A percentile compares a stretch with the other conserved stretches of the same genome.
Evolutionary conservation across 2,329 filamentous ascomycete genomes (phyloP).

Genomic region (Endoconidiophora polonica): DNA sequence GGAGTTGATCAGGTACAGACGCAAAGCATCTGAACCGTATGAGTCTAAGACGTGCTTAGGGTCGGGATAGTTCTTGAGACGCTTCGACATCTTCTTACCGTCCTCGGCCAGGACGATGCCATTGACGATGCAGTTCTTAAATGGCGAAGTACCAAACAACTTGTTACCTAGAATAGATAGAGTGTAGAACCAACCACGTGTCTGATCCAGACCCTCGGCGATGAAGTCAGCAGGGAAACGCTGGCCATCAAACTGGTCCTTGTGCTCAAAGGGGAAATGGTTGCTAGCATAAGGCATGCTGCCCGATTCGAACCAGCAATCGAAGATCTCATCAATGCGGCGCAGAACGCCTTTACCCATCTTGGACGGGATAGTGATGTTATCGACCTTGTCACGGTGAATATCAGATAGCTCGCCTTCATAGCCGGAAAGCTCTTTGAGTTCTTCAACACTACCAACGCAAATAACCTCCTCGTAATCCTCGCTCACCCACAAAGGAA

Average conservation of each 20-base stretch:
- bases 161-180: conserved; percentile 17
- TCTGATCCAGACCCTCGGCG: conserved; percentile 18
- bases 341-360: conserved; percentile 16
- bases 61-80: conserved; percentile 18
- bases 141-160: conserved; percentile 17
- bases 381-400: conserved; percentile 17
- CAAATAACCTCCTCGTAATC: conserved; percentile 17
- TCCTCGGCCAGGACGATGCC: conserved; percentile 18
- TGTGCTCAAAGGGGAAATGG: conserved; percentile 18
- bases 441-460: conserved; percentile 16
- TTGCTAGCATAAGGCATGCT: conserved; percentile 18
- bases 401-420: conserved; percentile 15
- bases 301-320: conserved; percentile 19
- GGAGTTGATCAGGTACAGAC: conserved; percentile 19
- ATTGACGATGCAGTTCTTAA: conserved; percentile 18
- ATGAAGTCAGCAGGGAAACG: conserved; percentile 18
- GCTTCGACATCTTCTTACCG: conserved; percentile 19
- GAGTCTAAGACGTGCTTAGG: conserved; percentile 15
- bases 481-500: conserved; percentile 18
- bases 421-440: conserved; percentile 17
- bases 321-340: conserved; percentile 18
- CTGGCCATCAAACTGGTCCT: conserved; percentile 14
- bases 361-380: conserved; percentile 17
- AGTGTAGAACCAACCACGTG: conserved; percentile 19
- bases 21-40: conserved; percentile 17